These are phyloP conservation scores for Coprinopsis marcescibilis DNA, from an alignment of 768 basidiomycete genomes.

Conservation along the genomic window DNA sequence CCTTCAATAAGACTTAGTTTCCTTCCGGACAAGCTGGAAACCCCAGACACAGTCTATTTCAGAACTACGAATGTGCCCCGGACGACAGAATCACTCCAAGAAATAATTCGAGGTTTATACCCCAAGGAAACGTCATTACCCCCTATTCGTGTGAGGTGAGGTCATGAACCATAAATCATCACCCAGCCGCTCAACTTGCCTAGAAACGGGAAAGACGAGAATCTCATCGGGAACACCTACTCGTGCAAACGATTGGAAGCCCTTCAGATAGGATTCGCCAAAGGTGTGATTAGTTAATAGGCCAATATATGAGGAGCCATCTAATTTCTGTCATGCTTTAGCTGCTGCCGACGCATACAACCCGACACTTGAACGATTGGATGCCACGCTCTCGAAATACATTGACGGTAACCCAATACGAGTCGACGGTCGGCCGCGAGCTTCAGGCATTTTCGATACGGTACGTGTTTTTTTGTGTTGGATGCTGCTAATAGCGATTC, in stretches of 20 bases:
- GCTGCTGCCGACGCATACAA: conserved; percentile 66
- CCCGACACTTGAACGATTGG: conserved; percentile 52
- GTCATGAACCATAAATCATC: background rate
- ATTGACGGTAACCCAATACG: conserved; percentile 63
- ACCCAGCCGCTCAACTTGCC: background rate
- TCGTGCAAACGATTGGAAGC: conserved; percentile 62
- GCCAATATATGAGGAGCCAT: background rate
- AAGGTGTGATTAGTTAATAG: conserved; percentile 35
- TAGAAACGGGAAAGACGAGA: conserved; percentile 68
- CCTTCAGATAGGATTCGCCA: conserved; percentile 56
- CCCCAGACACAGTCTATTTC: conserved; percentile 49
- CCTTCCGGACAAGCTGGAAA: conserved; percentile 47
- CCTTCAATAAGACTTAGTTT: conserved; percentile 50
- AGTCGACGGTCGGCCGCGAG: conserved; percentile 70
- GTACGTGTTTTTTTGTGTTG: conserved; percentile 10
- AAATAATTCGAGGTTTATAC: conserved; percentile 71
- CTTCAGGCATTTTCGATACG: conserved; percentile 56
- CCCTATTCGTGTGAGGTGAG: conserved; percentile 51
- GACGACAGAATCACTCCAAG: conserved; percentile 69
- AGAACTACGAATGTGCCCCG: conserved; percentile 73
- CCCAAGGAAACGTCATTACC: conserved; percentile 47
- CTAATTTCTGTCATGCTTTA: conserved; percentile 19
- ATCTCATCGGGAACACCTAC: conserved; percentile 63
- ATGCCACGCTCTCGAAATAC: conserved; percentile 63
- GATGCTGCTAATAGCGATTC: background rate